Base-by-base conservation (phyloP, 2,329 filamentous ascomycete genomes). In the Cordyceps farinosa region DNA sequence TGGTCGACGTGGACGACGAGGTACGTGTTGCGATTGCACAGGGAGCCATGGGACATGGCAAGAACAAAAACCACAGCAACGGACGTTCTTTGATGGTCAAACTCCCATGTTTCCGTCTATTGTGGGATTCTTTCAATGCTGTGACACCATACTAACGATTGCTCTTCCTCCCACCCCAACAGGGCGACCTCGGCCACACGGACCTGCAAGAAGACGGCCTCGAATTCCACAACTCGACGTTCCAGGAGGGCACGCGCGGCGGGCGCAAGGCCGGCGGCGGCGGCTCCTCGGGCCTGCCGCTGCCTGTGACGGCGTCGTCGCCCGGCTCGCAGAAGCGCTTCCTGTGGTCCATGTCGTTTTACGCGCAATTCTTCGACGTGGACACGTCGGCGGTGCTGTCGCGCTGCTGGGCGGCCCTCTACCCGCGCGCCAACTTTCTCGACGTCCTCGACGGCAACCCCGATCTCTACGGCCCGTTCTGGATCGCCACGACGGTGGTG, bases 301-400 rank as follows among this genome's bases (percentile, higher is more conserved):
- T 85, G 0, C 79, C 80, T 1, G 86, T 85, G 1, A 85, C 73
- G 13, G 87, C 86, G 22, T 79, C 84, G 3, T 74, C 75, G 7
- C 73, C 76, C 22, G 70, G 74, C 13, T 75, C 76, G n/a, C 83
- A 85, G 65, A 98, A 98, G 79, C 91, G 91, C 72, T 92, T 89
- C 80, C 90, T 98, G 67, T 99, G 95, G 95, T 88, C 88, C 52
- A 82, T 98, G 66, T 87, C 87, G 64, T 99, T 97, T 82, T 99
- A 99, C 80, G 87, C 92, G 62, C 95, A 97, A 79, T 98, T 95
- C 85, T 99, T 99, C 79, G 95, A 99, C 74, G 94, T 99, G 67
- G 95, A 99, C 78, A 98, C 95, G 1, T 88, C 86, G 65, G 91
- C 95, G 60, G 93, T 99, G 27, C 80, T 97, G 62, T 84, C 88